Percentiles rank a stretch among this genome's conserved stretches.
phyloP scores from a whole-genome alignment of 371 early-diverging fungal species.

The Mucor lusitanicus region DNA sequence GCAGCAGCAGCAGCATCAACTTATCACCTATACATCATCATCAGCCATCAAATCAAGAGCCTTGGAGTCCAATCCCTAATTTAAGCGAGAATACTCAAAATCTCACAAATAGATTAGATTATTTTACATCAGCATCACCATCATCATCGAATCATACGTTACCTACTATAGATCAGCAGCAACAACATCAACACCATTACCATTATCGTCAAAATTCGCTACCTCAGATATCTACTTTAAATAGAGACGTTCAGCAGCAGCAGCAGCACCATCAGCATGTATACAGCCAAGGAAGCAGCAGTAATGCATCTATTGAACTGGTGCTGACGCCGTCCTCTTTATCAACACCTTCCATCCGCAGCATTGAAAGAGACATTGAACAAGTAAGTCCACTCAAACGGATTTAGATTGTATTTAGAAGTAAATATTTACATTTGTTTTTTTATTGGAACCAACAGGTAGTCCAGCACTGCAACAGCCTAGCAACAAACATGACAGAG shows the following conservation, averaged over 20 bases:
- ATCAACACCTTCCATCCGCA: slow-evolving; percentile 6
- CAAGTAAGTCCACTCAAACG: slow-evolving; percentile 18
- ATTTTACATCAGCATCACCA: slow-evolving; percentile 5
- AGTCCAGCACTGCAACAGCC: slow-evolving; percentile 28
- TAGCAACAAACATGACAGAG: slow-evolving; percentile 31
- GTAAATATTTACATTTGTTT: background rate
- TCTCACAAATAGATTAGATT: slow-evolving; percentile 4
- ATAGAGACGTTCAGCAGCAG: background rate
- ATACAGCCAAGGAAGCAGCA: background rate
- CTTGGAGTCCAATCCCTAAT: slow-evolving; percentile 14
- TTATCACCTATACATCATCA: background rate
- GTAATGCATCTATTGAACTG: background rate
- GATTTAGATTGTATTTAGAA: slow-evolving; percentile 3
- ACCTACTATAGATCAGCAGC: background rate
- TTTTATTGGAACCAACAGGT: slow-evolving; percentile 12
- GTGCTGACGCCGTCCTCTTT: slow-evolving; percentile 1
- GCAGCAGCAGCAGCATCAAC: background rate
- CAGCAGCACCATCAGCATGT: background rate
- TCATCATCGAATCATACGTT: background rate
- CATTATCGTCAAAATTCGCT: slow-evolving; percentile 14
- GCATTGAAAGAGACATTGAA: slow-evolving; percentile 29
- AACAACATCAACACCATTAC: background rate
- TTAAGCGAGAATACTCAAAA: background rate
- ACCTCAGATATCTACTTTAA: slow-evolving; percentile 8
- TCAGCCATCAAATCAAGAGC: slow-evolving; percentile 3